Evolutionary conservation across 2,329 filamentous ascomycete species (phyloP).

Genomic region (Dendrostoma leiphaemia): DNA sequence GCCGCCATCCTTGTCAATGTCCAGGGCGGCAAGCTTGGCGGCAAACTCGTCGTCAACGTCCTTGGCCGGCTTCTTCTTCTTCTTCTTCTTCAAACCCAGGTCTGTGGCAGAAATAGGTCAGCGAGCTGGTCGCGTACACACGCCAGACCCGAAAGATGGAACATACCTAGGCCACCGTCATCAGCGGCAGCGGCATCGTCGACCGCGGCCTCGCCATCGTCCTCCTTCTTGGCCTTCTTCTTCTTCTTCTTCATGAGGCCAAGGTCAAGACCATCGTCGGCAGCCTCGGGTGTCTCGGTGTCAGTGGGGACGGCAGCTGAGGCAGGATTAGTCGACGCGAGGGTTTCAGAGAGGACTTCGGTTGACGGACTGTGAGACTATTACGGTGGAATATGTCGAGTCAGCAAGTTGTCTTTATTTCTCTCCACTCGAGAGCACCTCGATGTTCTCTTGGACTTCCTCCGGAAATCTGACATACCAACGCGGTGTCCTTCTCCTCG

Average conservation of each 20-base stretch:
- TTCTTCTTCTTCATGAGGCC: constrained; percentile 75
- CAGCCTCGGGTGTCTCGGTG: constrained; percentile 51
- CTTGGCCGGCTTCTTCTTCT: constrained; percentile 78
- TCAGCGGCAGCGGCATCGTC: constrained; percentile 41
- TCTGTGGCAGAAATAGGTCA: constrained; percentile 42
- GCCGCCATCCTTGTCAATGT: constrained; percentile 62
- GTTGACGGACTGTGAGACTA: constrained; percentile 21
- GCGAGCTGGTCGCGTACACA: neutral
- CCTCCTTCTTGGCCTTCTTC: constrained; percentile 58
- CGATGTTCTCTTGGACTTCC: too few relatives aligned
- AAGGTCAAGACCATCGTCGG: constrained; percentile 53
- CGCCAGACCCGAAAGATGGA: neutral
- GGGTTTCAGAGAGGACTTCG: constrained; percentile 17
- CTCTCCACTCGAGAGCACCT: too few relatives aligned
- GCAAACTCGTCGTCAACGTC: constrained; percentile 57
- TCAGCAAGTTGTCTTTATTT: too few relatives aligned
- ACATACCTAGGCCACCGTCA: constrained; percentile 30
- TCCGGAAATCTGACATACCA: constrained; percentile 28
- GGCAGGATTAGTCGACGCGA: constrained; percentile 19
- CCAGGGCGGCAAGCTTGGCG: constrained; percentile 60
- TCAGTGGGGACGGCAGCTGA: constrained; percentile 16
- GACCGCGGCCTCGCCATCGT: constrained; percentile 53
- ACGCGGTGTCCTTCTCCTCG: constrained; percentile 77
- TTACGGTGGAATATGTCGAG: neutral
- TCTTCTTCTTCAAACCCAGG: constrained; percentile 53